Base-by-base conservation (phyloP, 768 basidiomycete species). In the Hericium coralloides region DNA sequence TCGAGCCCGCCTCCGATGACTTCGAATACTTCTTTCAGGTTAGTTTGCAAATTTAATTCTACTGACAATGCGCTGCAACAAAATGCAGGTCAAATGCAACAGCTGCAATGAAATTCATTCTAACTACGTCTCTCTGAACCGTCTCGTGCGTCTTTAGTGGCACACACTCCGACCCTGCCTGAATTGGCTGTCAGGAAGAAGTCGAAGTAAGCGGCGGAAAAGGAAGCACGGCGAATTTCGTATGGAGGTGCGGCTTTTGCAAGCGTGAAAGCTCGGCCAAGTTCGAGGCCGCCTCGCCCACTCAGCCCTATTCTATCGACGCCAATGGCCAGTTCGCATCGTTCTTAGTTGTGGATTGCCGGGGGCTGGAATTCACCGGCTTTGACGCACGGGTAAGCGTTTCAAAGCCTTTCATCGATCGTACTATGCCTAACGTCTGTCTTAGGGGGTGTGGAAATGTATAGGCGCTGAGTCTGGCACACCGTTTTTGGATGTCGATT, bases 1-100 rank as follows among this genome's bases (percentile, higher is more conserved):
- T 93, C 26, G 71, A 72, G 52, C 90, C 90, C 31, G 76, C 79
- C n/a, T 69, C 74, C 3, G 76, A 83, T 31, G 79, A 84, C 60
- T 93, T 87, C 62, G 86, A 91, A 57, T 93, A 81, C 68, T 85
- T 87, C 75, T 92, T 93, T 74, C 68, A 85, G 75, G 89, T 88
- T 52, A 56, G 37, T 45, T 43, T 14, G 31, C 10, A 31, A 31
- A 31, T 31, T 31, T 31, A 8, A 31, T 31, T 26, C 31, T 31
- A 48, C 45, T 56, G 37, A 23, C 17, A 56, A 58, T 58, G n/a
- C 37, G 18, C 20, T 49, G 49, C 52, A 52, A 38, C 20, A 39
- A 25, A 9, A 25, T n/a, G 2, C 58, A 83, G 89, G 88, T 93
- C 12, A 79, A 82, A 71, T 93, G 91, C 69, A 89, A 76, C 36